Evolutionary conservation across 768 basidiomycete genomes (phyloP).

Genomic region (Mycena pura): DNA sequence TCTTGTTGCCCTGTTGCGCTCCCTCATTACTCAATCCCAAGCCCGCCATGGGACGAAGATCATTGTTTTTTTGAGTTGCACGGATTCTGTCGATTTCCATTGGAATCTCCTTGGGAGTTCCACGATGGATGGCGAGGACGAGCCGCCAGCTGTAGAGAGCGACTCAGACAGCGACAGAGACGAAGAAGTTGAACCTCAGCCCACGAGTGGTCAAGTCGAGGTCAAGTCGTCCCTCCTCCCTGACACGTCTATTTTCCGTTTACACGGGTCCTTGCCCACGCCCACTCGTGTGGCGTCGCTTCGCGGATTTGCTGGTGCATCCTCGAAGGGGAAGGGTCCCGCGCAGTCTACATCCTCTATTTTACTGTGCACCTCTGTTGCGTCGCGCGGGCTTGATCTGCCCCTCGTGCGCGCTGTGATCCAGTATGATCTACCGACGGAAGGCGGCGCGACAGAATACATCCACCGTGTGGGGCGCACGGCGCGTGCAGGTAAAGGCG

Average conservation of each 20-base stretch:
- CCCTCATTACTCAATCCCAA: constrained; percentile 70
- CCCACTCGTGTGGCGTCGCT: constrained; percentile 81
- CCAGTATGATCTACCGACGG: constrained; percentile 97
- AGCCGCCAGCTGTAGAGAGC: constrained; percentile 33
- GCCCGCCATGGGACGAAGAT: constrained; percentile 67
- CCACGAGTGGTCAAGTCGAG: constrained; percentile 54
- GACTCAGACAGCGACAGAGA: constrained; percentile 37
- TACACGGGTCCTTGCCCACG: constrained; percentile 92
- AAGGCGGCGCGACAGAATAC: constrained; percentile 95
- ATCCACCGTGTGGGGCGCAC: constrained; percentile 97
- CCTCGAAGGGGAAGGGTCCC: constrained; percentile 32
- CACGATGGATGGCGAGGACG: constrained; percentile 58
- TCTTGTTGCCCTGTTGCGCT: constrained; percentile 84
- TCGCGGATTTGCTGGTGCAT: constrained; percentile 72
- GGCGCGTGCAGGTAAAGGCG: constrained; percentile 93
- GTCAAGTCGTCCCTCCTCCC: constrained; percentile 81
- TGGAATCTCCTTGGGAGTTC: constrained; percentile 84
- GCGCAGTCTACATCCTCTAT: constrained; percentile 61
- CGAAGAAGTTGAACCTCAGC: constrained; percentile 36
- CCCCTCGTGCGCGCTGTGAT: constrained; percentile 93
- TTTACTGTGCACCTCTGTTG: constrained; percentile 94
- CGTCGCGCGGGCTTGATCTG: constrained; percentile 96
- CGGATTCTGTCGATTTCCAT: constrained; percentile 97
- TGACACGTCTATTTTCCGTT: constrained; percentile 78
- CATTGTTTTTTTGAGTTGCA: constrained; percentile 96